These are phyloP conservation scores for Ilyonectria destructans DNA, from an alignment of 2,329 filamentous ascomycete species.

Conservation along the genomic window DNA sequence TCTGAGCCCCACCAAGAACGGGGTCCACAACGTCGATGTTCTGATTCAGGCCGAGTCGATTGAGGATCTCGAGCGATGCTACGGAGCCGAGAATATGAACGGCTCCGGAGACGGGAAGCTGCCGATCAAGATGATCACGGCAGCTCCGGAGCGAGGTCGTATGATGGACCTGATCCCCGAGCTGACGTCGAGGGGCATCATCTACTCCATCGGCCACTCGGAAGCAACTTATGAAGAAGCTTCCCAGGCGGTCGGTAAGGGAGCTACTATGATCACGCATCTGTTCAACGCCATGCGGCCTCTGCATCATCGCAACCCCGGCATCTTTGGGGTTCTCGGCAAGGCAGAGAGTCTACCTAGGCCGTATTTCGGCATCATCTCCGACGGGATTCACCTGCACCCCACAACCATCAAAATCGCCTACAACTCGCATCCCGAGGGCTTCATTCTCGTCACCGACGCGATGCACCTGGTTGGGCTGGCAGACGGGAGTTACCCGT, in stretches of 20 bases:
- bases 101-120: slow-evolving; percentile 55
- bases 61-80: slow-evolving; percentile 78
- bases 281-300: slow-evolving; percentile 96
- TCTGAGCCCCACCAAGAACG: slow-evolving; percentile 86
- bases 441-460: slow-evolving; percentile 92
- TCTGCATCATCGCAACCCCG: slow-evolving; percentile 91
- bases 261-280: slow-evolving; percentile 92
- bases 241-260: slow-evolving; percentile 78
- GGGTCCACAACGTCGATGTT: slow-evolving; percentile 85
- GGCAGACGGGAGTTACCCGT: slow-evolving; percentile 87
- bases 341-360: slow-evolving; percentile 71
- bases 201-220: slow-evolving; percentile 88
- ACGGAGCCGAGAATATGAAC: slow-evolving; percentile 79
- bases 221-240: slow-evolving; percentile 91
- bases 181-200: slow-evolving; percentile 76
- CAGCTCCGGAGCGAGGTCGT: slow-evolving; percentile 84
- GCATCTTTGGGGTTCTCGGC: slow-evolving; percentile 89
- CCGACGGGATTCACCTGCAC: slow-evolving; percentile 92
- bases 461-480: slow-evolving; percentile 91
- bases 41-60: slow-evolving; percentile 77
- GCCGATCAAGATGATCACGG: slow-evolving; percentile 85
- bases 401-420: slow-evolving; percentile 92
- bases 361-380: slow-evolving; percentile 91
- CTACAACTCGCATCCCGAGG: slow-evolving; percentile 87
- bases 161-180: slow-evolving; percentile 80